These are phyloP conservation scores for Eucalyptus tenuipes DNA, from an alignment of 345 rosid species.

Conservation along the genomic window DNA sequence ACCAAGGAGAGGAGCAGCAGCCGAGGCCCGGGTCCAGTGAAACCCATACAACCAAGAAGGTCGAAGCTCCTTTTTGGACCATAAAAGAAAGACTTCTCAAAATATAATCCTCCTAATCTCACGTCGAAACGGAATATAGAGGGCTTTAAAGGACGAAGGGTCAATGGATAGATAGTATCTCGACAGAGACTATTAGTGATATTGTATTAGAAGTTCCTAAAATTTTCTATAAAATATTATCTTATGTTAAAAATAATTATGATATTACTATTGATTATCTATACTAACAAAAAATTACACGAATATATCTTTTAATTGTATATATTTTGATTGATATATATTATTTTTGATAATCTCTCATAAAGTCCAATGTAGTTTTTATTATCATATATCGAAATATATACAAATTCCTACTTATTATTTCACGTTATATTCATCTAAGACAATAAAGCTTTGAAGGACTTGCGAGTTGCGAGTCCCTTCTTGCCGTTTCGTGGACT, in stretches of 20 bases:
- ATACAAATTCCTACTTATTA: no score
- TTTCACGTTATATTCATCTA: no score
- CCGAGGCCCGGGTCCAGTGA: not conserved
- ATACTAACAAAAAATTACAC: no score
- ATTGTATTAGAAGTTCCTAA: no score
- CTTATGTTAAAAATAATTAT: no score
- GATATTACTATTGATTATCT: no score
- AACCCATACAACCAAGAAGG: not conserved
- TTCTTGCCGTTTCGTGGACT: not conserved
- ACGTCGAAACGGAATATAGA: not conserved
- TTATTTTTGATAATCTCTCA: no score
- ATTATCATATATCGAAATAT: no score
- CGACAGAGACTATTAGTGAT: not conserved
- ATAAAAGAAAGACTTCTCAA: not conserved
- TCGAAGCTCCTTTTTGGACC: not conserved
- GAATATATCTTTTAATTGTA: no score
- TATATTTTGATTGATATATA: no score
- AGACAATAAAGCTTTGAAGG: not conserved
- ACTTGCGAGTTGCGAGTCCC: not conserved
- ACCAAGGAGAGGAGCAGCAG: not conserved
- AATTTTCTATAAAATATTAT: no score
- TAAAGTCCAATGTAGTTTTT: no score
- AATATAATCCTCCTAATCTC: not conserved
- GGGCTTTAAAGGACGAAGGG: not conserved
- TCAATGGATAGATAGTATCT: not conserved